A percentile compares a stretch with the other conserved stretches of the same genome.
Evolutionary conservation across 768 basidiomycete genomes (phyloP).

Genomic region (Psilocybe subaeruginosa): DNA sequence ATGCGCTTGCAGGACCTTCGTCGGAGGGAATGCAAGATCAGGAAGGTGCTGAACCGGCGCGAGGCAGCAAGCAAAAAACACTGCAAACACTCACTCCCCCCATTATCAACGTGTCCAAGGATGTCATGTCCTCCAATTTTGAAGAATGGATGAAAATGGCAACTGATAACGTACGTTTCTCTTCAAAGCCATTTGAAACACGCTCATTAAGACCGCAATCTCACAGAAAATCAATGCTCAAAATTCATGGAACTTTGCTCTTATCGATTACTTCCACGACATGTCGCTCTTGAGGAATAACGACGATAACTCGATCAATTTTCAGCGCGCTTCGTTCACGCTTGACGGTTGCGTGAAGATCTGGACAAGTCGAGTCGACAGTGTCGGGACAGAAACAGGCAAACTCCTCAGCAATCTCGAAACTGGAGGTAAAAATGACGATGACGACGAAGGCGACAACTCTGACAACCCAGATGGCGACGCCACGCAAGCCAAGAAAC

Average conservation of each 20-base stretch:
- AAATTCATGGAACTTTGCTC: slow-evolving; percentile 97
- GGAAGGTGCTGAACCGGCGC: slow-evolving; percentile 45
- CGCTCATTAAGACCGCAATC: slow-evolving; percentile 7
- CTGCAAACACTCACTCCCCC: slow-evolving; percentile 65
- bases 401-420: slow-evolving; percentile 92
- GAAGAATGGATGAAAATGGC: slow-evolving; percentile 99
- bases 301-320: slow-evolving; percentile 96
- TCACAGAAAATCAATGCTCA: slow-evolving; percentile 95
- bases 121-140: slow-evolving; percentile 91
- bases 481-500: slow-evolving; percentile 60
- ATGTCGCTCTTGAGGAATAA: slow-evolving; percentile 95
- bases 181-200: not conserved
- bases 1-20: slow-evolving; percentile 60
- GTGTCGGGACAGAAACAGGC: slow-evolving; percentile 94
- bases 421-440: slow-evolving; percentile 51
- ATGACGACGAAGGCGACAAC: slow-evolving; percentile 59
- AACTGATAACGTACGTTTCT: slow-evolving; percentile 84
- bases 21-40: slow-evolving; percentile 46
- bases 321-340: slow-evolving; percentile 97
- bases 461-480: slow-evolving; percentile 75
- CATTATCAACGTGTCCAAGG: slow-evolving; percentile 63
- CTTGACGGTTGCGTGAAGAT: slow-evolving; percentile 99
- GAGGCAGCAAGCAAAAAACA: slow-evolving; percentile 55
- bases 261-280: slow-evolving; percentile 99
- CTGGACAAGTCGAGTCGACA: slow-evolving; percentile 97